Evolutionary conservation across 2,329 filamentous ascomycete species (phyloP).

Genomic region (Microdochium bolleyi): DNA sequence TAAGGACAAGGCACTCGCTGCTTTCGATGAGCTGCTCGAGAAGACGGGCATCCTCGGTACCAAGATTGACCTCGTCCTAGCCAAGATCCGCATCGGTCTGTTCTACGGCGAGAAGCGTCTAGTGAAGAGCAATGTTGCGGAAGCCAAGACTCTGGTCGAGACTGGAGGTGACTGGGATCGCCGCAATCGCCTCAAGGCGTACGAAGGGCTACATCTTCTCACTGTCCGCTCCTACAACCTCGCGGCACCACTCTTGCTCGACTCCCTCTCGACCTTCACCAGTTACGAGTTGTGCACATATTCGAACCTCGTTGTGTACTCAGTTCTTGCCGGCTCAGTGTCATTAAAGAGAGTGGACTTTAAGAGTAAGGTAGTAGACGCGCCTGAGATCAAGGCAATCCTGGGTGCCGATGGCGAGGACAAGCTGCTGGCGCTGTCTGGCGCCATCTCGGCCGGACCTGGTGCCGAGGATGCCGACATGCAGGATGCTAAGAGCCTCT

Average conservation of each 20-base stretch:
- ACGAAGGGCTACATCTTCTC: conserved; percentile 88
- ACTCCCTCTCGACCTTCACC: conserved; percentile 96
- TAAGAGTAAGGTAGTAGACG: conserved; percentile 98
- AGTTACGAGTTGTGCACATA: conserved; percentile 98
- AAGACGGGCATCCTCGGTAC: conserved; percentile 95
- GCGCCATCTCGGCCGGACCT: conserved; percentile 73
- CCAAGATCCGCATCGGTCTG: conserved; percentile 89
- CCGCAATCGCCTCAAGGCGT: conserved; percentile 95
- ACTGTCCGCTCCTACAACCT: conserved; percentile 86
- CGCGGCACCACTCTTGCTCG: conserved; percentile 86
- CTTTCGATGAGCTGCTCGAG: conserved; percentile 88
- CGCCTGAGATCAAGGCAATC: conserved; percentile 96
- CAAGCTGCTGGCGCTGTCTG: conserved; percentile 74
- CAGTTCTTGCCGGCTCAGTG: conserved; percentile 87
- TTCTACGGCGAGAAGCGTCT: conserved; percentile 92
- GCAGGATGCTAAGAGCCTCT: conserved; percentile 49
- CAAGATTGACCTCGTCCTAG: conserved; percentile 94
- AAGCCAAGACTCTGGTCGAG: conserved; percentile 84
- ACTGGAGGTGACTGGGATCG: conserved; percentile 97
- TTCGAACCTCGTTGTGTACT: conserved; percentile 89
- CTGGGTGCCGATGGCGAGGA: conserved; percentile 77
- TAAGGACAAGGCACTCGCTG: conserved; percentile 93
- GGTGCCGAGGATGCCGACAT: conserved; percentile 69
- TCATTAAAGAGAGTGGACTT: conserved; percentile 96
- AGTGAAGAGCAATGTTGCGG: conserved; percentile 89